phyloP scores from a whole-genome alignment of 768 basidiomycete genomes.

The Amanita molliuscula region DNA sequence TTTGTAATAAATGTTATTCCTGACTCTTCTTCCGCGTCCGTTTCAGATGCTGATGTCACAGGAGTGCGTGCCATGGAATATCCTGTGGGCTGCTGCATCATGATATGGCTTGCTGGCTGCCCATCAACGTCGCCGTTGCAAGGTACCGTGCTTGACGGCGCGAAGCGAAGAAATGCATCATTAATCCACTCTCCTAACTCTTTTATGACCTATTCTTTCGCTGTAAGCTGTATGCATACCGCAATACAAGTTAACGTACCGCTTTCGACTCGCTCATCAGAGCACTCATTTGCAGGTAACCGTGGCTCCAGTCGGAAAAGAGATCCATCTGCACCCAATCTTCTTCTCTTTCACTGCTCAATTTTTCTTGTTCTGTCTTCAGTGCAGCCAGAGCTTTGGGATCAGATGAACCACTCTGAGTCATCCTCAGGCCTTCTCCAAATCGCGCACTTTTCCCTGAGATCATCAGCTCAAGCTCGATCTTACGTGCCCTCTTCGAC shows the following conservation, averaged over 20 bases:
- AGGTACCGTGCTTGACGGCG: not conserved
- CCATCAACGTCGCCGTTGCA: not conserved
- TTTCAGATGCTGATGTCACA: not conserved
- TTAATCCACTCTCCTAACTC: constrained; percentile 91
- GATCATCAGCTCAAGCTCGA: constrained; percentile 55
- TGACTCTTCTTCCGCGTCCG: constrained; percentile 3
- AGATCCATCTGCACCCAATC: constrained; percentile 94
- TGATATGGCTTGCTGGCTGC: not conserved
- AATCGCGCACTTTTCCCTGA: constrained; percentile 53
- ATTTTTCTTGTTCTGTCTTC: constrained; percentile 48
- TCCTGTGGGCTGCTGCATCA: no score
- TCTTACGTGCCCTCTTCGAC: constrained; percentile 78
- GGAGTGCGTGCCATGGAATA: not conserved
- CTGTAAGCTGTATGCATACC: constrained; percentile 3
- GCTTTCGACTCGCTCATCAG: constrained; percentile 76
- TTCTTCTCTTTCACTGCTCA: constrained; percentile 67
- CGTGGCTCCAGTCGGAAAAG: constrained; percentile 95
- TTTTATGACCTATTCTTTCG: constrained; percentile 17
- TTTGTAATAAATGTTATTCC: constrained; percentile 7
- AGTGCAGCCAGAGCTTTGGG: constrained; percentile 26
- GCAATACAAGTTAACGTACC: constrained; percentile 20
- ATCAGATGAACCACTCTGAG: constrained; percentile 23
- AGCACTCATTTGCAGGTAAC: constrained; percentile 89
- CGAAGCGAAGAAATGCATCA: constrained; percentile 43
- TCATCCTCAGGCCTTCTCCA: constrained; percentile 59